Conservation (phyloP, 352 stramenopile genomes). For the Pythium guiyangense region DNA sequence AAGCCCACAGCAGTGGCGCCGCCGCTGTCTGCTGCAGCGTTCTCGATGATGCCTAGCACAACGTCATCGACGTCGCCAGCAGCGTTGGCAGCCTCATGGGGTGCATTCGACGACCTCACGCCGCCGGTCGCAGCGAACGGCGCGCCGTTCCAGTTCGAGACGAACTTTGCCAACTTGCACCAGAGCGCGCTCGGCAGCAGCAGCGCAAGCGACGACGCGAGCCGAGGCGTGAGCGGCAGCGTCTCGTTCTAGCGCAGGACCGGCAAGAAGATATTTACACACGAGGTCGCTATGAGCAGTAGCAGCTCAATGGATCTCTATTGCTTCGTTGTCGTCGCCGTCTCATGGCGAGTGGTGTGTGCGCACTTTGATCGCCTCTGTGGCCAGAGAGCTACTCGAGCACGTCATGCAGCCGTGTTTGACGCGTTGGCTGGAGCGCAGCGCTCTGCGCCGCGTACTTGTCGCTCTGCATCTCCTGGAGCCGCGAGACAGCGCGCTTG, state of each 20-base stretch:
- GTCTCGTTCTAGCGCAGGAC: too few species aligned
- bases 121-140: background rate
- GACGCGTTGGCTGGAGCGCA: slow-evolving; percentile 17
- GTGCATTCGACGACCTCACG: slow-evolving; percentile 9
- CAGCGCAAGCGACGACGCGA: background rate
- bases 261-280: too few species aligned
- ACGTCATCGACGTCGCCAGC: background rate
- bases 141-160: slow-evolving; percentile 14
- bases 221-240: background rate
- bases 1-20: slow-evolving; percentile 1
- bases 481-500: slow-evolving; percentile 70
- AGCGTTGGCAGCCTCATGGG: slow-evolving; percentile 3
- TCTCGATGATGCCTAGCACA: slow-evolving; percentile 4
- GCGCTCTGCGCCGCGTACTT: slow-evolving; percentile 59
- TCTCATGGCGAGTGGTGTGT: background rate
- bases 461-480: slow-evolving; percentile 85
- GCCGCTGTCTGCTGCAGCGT: slow-evolving; percentile 1
- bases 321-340: background rate
- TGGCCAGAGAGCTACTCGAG: background rate
- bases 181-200: slow-evolving; percentile 15
- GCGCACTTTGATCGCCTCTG: too few species aligned
- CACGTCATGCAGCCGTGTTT: slow-evolving; percentile 23
- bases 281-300: too few species aligned
- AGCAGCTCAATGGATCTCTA: background rate
- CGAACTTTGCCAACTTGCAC: slow-evolving; percentile 19